phyloP scores from a whole-genome alignment of 768 basidiomycete species.

The Boletus coccyginus region DNA sequence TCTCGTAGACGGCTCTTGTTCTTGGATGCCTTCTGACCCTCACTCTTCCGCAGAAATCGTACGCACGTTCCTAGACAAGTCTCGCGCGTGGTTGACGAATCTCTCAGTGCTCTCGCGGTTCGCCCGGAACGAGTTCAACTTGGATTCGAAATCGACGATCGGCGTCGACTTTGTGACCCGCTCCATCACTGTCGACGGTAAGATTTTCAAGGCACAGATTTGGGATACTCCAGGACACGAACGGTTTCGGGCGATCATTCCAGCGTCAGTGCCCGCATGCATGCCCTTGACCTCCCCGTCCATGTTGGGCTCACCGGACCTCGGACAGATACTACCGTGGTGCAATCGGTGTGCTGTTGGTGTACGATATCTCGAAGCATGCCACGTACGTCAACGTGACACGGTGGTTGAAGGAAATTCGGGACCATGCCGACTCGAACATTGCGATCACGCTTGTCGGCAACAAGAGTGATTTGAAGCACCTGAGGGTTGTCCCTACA shows the following conservation, averaged over 20 bases:
- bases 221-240: constrained; percentile 99
- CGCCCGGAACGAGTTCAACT: constrained; percentile 99
- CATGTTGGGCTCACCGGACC: background rate
- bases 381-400: constrained; percentile 92
- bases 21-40: background rate
- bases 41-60: constrained; percentile 31
- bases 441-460: constrained; percentile 96
- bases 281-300: background rate
- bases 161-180: constrained; percentile 99
- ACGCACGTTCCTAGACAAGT: constrained; percentile 7
- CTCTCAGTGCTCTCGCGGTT: constrained; percentile 95
- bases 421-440: constrained; percentile 92
- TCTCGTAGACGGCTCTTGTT: background rate
- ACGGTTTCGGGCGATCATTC: constrained; percentile 95
- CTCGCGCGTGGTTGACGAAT: constrained; percentile 1
- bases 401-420: constrained; percentile 95
- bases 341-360: constrained; percentile 90
- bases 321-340: constrained; percentile 88
- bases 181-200: constrained; percentile 91
- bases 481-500: constrained; percentile 92
- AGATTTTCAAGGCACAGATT: constrained; percentile 97
- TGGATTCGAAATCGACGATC: constrained; percentile 98
- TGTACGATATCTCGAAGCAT: constrained; percentile 94
- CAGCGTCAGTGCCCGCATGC: constrained; percentile 58
- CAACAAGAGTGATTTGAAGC: constrained; percentile 99